Evolutionary conservation across 129 eudicot genomes (phyloP), one percentile per base, ranked within the genome.

Genomic region (Oenanthe sinensis): DNA sequence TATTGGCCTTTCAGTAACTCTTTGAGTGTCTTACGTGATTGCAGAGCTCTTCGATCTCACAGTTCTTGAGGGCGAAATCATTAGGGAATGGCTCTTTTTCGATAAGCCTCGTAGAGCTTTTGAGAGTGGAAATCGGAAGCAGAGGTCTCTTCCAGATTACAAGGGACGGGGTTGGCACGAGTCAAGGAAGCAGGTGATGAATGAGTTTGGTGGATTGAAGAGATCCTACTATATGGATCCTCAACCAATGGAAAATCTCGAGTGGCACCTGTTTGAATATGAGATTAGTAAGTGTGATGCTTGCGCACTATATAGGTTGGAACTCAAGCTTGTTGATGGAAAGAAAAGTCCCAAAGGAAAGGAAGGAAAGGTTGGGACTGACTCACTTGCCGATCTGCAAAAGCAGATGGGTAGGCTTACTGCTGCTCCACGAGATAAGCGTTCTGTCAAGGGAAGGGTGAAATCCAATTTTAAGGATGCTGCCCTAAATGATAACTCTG

Each of bases 101-200:
- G 99, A 95, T 80, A 95, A 95, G 80, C 99, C 99, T 39, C 87
- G 99, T 62, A 88, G 99, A 83, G 97, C 97, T 19, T 92, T 92
- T 78, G 97, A 95, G 83, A 92, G 96, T 75, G 99, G 99, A n/a
- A 91, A 85, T 69, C 85, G 99, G 77, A 95, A 95, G 89, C 99
- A 95, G 79, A 84, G 99, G 76, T 92, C 99, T 52, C 87, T 95
- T 68, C 97, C 99, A 4, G 97, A 95, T 86, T 92, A 91, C 68
- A 86, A 86, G 8, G 99, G 99, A 6, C 89, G 99, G n/a, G 99
- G 99, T 36, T 95, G 97, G 99, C 99, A 95, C 60, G 97, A 95
- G 85, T 95, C 99, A 36, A 88, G 99, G 82, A 95, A 95, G 77
- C 99, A 91, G 78, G 84, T 87, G 63, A 77, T 95, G 81, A 87